Percentiles rank a stretch among this genome's conserved stretches.
These are phyloP conservation scores for Xanthoconium separans DNA, from an alignment of 1,284 basidiomycete species.

Conservation along the genomic window DNA sequence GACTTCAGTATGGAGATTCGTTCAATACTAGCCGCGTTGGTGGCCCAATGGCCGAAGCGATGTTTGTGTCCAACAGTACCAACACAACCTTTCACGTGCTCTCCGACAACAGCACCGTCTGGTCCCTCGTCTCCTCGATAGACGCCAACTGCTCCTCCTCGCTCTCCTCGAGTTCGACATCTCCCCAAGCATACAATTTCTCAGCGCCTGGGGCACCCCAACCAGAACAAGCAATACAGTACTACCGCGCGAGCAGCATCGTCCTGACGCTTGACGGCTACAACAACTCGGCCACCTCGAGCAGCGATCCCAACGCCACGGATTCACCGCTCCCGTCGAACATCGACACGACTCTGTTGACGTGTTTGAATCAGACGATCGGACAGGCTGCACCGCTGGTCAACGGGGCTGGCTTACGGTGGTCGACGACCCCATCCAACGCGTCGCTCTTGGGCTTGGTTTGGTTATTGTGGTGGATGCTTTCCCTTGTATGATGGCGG, in stretches of 20 bases:
- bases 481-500: neutral
- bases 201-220: conserved; percentile 15
- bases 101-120: conserved; percentile 56
- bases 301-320: conserved; percentile 27
- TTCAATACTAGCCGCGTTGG: conserved; percentile 58
- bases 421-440: conserved; percentile 3
- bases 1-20: conserved; percentile 50
- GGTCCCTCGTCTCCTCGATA: conserved; percentile 48
- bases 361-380: conserved; percentile 47
- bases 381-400: conserved; percentile 38
- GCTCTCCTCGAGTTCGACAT: conserved; percentile 23
- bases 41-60: conserved; percentile 49
- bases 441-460: conserved; percentile 11
- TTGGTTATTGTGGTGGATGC: conserved; percentile 18
- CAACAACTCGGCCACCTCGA: conserved; percentile 38
- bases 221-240: conserved; percentile 40
- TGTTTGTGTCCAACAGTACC: conserved; percentile 43
- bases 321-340: conserved; percentile 37
- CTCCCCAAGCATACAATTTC: conserved; percentile 20
- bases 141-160: conserved; percentile 44
- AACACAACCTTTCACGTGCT: conserved; percentile 50
- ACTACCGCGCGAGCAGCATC: conserved; percentile 40
- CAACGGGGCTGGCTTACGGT: conserved; percentile 16
- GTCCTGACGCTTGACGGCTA: conserved; percentile 45
- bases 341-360: conserved; percentile 39